Percentiles rank a stretch among this genome's conserved stretches.
Evolutionary conservation across 176 grass and related monocot species (phyloP).

Genomic region (Guadua angustifolia): DNA sequence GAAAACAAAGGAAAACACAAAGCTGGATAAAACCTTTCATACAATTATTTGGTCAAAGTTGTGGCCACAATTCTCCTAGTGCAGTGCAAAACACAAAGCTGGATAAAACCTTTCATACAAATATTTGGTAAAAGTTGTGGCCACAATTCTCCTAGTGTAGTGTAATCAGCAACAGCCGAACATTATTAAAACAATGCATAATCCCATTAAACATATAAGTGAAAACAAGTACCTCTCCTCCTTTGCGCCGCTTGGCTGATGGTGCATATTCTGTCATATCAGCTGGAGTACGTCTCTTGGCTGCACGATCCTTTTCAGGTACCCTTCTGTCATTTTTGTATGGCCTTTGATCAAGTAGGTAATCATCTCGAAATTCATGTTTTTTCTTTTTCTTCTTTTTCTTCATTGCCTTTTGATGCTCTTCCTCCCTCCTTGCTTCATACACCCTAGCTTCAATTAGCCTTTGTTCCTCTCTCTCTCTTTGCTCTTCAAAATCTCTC

Average conservation of each 20-base stretch:
- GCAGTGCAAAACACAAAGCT: not conserved
- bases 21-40: not conserved
- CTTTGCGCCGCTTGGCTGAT: conserved; percentile 72
- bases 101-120: not conserved
- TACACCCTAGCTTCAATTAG: conserved; percentile 66
- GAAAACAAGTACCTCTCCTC: conserved; percentile 77
- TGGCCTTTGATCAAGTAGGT: conserved; percentile 70
- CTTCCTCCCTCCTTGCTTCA: conserved; percentile 66
- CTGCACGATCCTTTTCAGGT: conserved; percentile 64
- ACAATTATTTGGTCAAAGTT: too few relatives aligned
- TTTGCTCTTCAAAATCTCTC: conserved; percentile 67
- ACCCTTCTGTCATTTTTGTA: conserved; percentile 89
- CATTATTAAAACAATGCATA: conserved; percentile 32
- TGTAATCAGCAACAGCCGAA: not conserved
- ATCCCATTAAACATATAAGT: conserved; percentile 22
- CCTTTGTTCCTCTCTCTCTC: conserved; percentile 56
- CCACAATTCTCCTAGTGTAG: not conserved
- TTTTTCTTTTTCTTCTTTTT: conserved; percentile 97
- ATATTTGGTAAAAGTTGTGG: not conserved
- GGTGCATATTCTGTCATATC: conserved; percentile 58
- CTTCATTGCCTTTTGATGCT: conserved; percentile 76
- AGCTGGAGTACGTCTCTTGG: conserved; percentile 58
- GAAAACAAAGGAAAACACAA: not conserved
- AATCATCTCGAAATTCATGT: conserved; percentile 90
- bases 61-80: too few relatives aligned